Base-by-base conservation (phyloP, 2,329 filamentous ascomycete genomes). In the Acarospora socialis region DNA sequence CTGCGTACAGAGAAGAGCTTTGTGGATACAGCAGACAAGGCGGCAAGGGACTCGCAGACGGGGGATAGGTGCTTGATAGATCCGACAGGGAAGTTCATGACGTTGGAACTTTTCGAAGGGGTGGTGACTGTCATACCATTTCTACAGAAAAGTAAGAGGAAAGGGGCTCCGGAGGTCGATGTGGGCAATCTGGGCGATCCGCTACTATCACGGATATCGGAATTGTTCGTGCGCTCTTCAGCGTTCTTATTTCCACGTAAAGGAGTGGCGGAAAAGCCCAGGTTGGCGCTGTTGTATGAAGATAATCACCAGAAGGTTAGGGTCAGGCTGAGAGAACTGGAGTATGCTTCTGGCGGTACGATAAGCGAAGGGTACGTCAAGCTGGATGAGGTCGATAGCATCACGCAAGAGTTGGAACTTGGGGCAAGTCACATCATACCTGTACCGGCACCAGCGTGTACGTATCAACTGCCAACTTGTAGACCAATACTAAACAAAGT, bases 31-130 rank as follows among this genome's bases (percentile, higher is more conserved):
- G 62, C 69, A 20, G 70, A 75, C 46, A 68, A 68, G 45, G 66
- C 67, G 7, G 64, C 70, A 18, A 57, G 82, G 32, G 80, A 92
- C 48, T 77, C 79, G 5, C 80, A 87, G 52, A 86, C 80, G 37
- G 77, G 80, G 43, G 81, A 92, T 54, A 69, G 80, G 46, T 87
- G 81, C 45, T 63, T 86, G 39, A 75, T 93, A 4, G 87, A 95
- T 51, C 84, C 84, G 0, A 78, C 76, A 0, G 76, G 79, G 5
- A 60, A 63, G 15, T 76, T 73, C 51, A 65, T 81, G 63, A 71
- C 70, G 3, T 49, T 81, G 40, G 73, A 80, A 48, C 59, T 79
- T 5, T 78, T 75, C 40, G 75, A 81, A 48, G 76, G 76, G 10
- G 65, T 80, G 4, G 60, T 80, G 20, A 75, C 70, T 8, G 63